Base-by-base conservation (phyloP, 805 yeast genomes). In the Myxozyma neglecta region DNA sequence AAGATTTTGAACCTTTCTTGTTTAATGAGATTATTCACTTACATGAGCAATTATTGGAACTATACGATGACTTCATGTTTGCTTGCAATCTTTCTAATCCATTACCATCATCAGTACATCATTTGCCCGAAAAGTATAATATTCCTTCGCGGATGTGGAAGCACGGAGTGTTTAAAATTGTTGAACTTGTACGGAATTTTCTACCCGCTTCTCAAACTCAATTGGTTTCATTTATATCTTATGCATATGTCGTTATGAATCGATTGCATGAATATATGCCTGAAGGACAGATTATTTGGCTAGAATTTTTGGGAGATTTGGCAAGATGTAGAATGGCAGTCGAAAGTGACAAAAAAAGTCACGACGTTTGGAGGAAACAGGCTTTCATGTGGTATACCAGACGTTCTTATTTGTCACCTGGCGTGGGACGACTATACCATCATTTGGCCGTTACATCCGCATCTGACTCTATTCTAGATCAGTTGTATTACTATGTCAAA, bases 271-370 rank as follows among this genome's bases (percentile, higher is more conserved):
- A 64, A 39, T 58, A 57, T 50, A 37, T 44, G 43, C 57, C 57
- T 10, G 24, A 13, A 6, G 48, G 46, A n/a, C 40, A 32, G 24
- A 53, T 20, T 13, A 63, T 57, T 7, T 63, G 67, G 66, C 29
- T 56, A 16, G 68, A 64, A 24, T 55, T 36, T 18, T 53, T 64
- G 11, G 68, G 68, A 13, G 68, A 64, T 34, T 55, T 64, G 36
- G 52, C 64, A 34, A 34, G 53, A 10, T 63, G 57, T 42, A 24
- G 60, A 9, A 52, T 56, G 66, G 57, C 58, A 3, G 34, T 63
- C 16, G 64, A 57, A 45, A 20, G 36, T 11, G 49, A 58, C 18
- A 13, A n/a, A n/a, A 42, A 45, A 11, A 57, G 32, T 14, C 34
- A 40, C 10, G 32, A 46, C 42, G 13, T 20, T 5, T 64, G 68